Base-by-base conservation (phyloP, 352 stramenopile genomes). In the Pythium phragmitis region DNA sequence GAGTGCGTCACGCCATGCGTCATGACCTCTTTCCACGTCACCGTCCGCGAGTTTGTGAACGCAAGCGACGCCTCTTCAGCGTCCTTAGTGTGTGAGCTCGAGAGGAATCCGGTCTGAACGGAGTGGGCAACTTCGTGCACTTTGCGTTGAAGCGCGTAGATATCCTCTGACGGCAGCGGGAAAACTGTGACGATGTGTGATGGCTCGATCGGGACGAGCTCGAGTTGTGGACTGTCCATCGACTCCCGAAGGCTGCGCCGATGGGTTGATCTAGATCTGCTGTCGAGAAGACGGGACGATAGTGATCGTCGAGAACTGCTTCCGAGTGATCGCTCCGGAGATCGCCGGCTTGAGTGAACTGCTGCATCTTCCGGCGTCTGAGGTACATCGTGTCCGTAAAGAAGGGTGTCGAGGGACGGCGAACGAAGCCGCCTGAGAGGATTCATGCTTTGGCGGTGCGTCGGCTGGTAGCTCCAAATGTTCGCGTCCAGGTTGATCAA, bases 61-160 rank as follows among this genome's bases (percentile, higher is more conserved):
- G 81, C 81, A 19, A 90, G 71, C 23, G 80, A 76, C 11, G 77
- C 71, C 66, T 90, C 79, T 49, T 90, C 81, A 2, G 14, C 30
- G 17, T 85, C 75, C 28, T 80, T 76, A 49, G 82, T 72, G 21
- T 77, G 67, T 9, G 74, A 77, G 34, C 76, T 87, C 30, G 80
- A 84, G 39, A 87, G 75, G 53, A 90, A 90, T 1, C 81, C 81
- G 26, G 75, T 86, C 36, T 85, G 76, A 16, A 90, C 81, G n/a
- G 83, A 80, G 41, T 88, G 76, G 0, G 81, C 81, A 14, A 90
- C 81, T 48, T 90, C 81, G 61, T 88, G 85, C n/a, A 90, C 79
- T 61, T 90, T 88, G 19, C 80, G 80, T 46, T 92, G 82, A 12
- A 85, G 66, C 7, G 77, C 80, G 17, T 84, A 89, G 3, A 85